These are phyloP conservation scores for Talaromyces sp. DNA, from an alignment of 2,329 filamentous ascomycete genomes.

Conservation along the genomic window DNA sequence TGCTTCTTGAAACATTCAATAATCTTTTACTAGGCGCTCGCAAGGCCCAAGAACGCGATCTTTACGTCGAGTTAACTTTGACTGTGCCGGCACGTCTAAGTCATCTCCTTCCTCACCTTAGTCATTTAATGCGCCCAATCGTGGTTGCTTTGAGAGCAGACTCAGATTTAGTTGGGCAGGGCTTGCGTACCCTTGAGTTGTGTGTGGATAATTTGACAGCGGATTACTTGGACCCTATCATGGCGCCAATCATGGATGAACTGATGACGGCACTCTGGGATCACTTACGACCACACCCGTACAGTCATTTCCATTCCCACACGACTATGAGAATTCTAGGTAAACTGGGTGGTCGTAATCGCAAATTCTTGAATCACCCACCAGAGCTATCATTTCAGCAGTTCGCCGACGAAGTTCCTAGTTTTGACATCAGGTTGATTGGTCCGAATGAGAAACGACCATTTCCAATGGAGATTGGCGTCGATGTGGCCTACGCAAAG, in stretches of 20 bases:
- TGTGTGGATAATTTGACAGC: constrained; percentile 98
- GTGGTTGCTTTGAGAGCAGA: constrained; percentile 92
- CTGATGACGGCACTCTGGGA: constrained; percentile 97
- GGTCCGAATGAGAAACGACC: constrained; percentile 84
- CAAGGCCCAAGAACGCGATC: constrained; percentile 82
- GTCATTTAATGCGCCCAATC: constrained; percentile 92
- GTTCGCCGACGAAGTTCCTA: constrained; percentile 81
- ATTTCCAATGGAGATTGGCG: constrained; percentile 78
- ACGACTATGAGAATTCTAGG: constrained; percentile 96
- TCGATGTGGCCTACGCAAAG: constrained; percentile 84
- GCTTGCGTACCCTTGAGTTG: constrained; percentile 84
- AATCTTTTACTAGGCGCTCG: constrained; percentile 85
- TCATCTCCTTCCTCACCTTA: constrained; percentile 89
- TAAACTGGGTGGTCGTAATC: constrained; percentile 89
- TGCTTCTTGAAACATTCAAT: constrained; percentile 95
- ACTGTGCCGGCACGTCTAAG: constrained; percentile 93
- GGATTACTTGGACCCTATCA: constrained; percentile 96
- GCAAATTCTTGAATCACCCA: constrained; percentile 89
- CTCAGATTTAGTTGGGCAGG: constrained; percentile 90
- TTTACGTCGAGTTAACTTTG: constrained; percentile 94
- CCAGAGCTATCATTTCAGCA: constrained; percentile 76
- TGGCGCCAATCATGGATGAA: constrained; percentile 98
- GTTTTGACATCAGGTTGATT: constrained; percentile 81
- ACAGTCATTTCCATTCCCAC: constrained; percentile 95
- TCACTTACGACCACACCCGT: constrained; percentile 86